Conservation (phyloP, 2,329 filamentous ascomycete species). For the Diplodia mutila region DNA sequence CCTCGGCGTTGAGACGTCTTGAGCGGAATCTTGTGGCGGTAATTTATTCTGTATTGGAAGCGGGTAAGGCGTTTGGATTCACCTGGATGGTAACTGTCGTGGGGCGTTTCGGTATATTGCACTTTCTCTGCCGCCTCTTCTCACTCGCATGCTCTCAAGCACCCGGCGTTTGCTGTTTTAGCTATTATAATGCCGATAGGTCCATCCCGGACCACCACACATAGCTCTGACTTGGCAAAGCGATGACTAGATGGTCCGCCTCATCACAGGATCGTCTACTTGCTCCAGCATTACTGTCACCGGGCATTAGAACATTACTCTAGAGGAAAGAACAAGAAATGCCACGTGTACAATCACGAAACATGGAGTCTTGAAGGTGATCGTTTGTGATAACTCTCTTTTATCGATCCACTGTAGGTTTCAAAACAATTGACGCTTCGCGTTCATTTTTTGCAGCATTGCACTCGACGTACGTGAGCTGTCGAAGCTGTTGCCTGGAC, state of each 20-base stretch:
- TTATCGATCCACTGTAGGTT: too few relatives aligned
- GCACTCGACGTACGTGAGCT: too few relatives aligned
- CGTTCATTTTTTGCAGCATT: too few relatives aligned
- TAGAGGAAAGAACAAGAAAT: slow-evolving; percentile 14
- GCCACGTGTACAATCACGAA: neutral
- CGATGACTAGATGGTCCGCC: neutral
- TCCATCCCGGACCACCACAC: neutral
- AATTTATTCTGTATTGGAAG: slow-evolving; percentile 2
- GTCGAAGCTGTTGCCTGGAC: too few relatives aligned
- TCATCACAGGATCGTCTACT: neutral
- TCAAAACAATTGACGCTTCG: too few relatives aligned
- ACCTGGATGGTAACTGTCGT: slow-evolving; percentile 7
- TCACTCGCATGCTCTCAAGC: slow-evolving; percentile 15
- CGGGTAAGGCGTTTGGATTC: slow-evolving; percentile 1
- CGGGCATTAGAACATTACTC: neutral
- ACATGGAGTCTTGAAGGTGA: neutral
- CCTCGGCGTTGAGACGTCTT: slow-evolving; percentile 56
- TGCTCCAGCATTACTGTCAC: neutral
- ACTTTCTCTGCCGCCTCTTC: neutral
- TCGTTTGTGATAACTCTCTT: neutral
- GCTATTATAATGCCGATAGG: neutral
- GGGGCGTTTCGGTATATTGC: slow-evolving; percentile 7
- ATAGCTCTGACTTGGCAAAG: neutral
- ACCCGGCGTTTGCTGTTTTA: slow-evolving; percentile 11
- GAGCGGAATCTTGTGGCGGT: neutral